These are phyloP conservation scores for Cyberlindnera euphorbiiphila DNA, from an alignment of 805 yeast genomes.

Conservation along the genomic window DNA sequence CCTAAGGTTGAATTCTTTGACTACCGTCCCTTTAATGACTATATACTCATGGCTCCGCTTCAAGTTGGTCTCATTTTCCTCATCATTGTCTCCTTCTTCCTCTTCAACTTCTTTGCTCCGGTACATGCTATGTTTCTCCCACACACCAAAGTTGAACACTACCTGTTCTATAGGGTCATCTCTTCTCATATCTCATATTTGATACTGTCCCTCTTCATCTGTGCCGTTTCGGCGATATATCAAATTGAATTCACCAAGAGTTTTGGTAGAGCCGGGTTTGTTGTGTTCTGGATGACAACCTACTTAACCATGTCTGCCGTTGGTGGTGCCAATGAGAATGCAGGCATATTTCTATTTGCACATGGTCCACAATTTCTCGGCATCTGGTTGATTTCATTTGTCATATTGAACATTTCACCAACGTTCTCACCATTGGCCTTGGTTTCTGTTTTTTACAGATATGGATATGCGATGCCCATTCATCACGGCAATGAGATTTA, in stretches of 20 bases:
- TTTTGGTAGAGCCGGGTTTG: constrained; percentile 67
- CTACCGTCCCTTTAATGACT: constrained; percentile 45
- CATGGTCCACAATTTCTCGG: constrained; percentile 62
- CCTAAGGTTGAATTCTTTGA: constrained; percentile 39
- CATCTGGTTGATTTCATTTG: constrained; percentile 70
- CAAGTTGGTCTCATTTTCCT: constrained; percentile 75
- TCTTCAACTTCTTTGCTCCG: constrained; percentile 53
- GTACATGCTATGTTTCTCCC: constrained; percentile 49
- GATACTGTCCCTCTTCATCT: constrained; percentile 52
- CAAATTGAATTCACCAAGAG: constrained; percentile 56
- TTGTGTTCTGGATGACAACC: constrained; percentile 68
- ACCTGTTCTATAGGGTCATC: constrained; percentile 48
- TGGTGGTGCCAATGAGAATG: constrained; percentile 70
- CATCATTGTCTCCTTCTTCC: constrained; percentile 70
- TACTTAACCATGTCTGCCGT: constrained; percentile 71
- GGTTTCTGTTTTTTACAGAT: constrained; percentile 52
- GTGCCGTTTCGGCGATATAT: constrained; percentile 64
- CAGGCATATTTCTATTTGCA: constrained; percentile 48
- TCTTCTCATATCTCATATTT: constrained; percentile 52
- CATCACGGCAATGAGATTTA: constrained; percentile 60
- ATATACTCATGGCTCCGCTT: constrained; percentile 57
- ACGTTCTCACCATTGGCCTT: constrained; percentile 64
- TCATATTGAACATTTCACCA: constrained; percentile 63
- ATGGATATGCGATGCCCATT: constrained; percentile 67
- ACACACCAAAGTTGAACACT: constrained; percentile 40